Percentiles rank a stretch among this genome's conserved stretches.
phyloP scores from a whole-genome alignment of 2,329 filamentous ascomycete species.

The Aspergillus viridinutans region DNA sequence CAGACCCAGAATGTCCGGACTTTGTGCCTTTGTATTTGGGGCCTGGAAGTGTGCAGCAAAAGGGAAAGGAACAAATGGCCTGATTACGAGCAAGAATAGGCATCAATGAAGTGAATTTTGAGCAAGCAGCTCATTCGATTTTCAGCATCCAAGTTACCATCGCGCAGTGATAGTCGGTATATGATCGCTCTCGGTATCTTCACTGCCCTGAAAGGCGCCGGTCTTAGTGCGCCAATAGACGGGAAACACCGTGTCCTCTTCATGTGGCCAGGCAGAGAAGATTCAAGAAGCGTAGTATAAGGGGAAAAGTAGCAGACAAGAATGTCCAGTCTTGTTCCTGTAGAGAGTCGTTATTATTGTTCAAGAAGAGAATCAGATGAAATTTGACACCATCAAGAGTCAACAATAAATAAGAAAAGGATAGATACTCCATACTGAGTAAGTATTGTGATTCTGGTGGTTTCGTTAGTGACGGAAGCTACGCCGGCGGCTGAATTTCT shows the following conservation, averaged over 20 bases:
- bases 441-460: not conserved
- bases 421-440: not conserved
- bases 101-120: not conserved
- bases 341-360: not conserved
- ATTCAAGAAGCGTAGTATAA: not conserved
- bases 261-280: slow-evolving; percentile 4
- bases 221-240: slow-evolving; percentile 2
- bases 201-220: not conserved
- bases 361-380: not conserved
- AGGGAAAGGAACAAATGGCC: not conserved
- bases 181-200: not conserved
- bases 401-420: not conserved
- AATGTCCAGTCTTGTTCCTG: not conserved
- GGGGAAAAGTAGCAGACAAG: not conserved
- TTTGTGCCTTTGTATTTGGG: not conserved
- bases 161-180: not conserved
- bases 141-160: not conserved
- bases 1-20: slow-evolving; percentile 5
- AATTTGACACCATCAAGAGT: not conserved
- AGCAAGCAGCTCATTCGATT: not conserved
- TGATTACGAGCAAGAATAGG: not conserved
- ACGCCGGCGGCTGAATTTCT: slow-evolving; percentile 35
- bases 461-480: slow-evolving; percentile 33
- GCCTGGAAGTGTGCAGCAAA: not conserved
- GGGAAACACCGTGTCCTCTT: slow-evolving; percentile 31